These are phyloP conservation scores for Pyrenula massariospora DNA, from an alignment of 495 filamentous ascomycete genomes.

Conservation along the genomic window DNA sequence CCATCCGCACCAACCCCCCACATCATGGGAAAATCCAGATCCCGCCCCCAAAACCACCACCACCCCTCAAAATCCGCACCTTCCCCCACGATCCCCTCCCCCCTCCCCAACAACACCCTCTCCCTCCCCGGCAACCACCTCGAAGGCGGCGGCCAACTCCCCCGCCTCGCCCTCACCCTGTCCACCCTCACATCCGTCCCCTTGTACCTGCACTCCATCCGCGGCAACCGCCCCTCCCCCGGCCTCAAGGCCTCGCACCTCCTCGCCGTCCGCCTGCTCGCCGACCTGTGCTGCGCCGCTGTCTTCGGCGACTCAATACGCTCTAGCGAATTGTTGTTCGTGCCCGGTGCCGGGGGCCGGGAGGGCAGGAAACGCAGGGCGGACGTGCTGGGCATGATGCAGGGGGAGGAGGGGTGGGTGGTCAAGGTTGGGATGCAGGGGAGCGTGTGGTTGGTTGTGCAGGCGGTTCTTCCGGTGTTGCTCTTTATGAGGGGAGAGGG, in stretches of 20 bases:
- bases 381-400: neutral
- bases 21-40: neutral
- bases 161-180: constrained; percentile 59
- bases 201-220: constrained; percentile 54
- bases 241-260: constrained; percentile 72
- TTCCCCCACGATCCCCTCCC: neutral
- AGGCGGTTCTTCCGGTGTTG: constrained; percentile 71
- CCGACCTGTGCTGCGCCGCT: constrained; percentile 45
- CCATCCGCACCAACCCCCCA: too few species aligned
- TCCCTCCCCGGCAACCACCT: constrained; percentile 58
- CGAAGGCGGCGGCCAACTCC: constrained; percentile 77
- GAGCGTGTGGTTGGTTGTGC: constrained; percentile 61
- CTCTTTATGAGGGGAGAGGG: constrained; percentile 40
- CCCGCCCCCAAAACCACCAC: neutral
- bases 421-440: constrained; percentile 1
- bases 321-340: neutral
- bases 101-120: constrained; percentile 7
- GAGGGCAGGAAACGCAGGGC: neutral
- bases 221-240: constrained; percentile 45
- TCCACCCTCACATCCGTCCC: constrained; percentile 54
- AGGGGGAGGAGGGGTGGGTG: neutral
- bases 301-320: constrained; percentile 27
- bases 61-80: neutral
- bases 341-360: neutral
- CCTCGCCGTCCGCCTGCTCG: constrained; percentile 54